phyloP scores from a whole-genome alignment of 1,284 basidiomycete genomes.

The Ustilago lituana region DNA sequence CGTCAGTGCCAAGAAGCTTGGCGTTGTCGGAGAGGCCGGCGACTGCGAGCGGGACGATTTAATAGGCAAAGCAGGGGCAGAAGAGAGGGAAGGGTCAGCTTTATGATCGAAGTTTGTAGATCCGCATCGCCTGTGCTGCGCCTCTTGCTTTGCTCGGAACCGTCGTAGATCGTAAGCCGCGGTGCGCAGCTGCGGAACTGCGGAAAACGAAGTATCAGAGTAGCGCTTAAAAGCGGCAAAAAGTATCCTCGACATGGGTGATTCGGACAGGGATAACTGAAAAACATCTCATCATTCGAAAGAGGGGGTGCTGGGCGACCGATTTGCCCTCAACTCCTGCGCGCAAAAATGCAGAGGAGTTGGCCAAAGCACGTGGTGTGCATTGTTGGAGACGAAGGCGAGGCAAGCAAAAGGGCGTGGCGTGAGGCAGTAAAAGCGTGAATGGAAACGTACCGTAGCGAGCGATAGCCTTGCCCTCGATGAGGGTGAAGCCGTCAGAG shows the following conservation, averaged over 20 bases:
- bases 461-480: slow-evolving; percentile 83
- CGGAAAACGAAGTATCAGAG: no score
- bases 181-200: no score
- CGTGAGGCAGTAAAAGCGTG: no score
- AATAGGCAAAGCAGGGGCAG: background rate
- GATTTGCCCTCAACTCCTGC: no score
- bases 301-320: no score
- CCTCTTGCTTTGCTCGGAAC: slow-evolving; percentile 2
- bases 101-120: background rate
- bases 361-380: no score
- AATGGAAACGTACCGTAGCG: slow-evolving; percentile 85
- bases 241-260: slow-evolving; percentile 72
- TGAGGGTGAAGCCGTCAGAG: slow-evolving; percentile 80
- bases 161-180: no score
- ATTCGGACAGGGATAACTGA: slow-evolving; percentile 68
- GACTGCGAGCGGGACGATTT: slow-evolving; percentile 71
- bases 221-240: slow-evolving; percentile 46
- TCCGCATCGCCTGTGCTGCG: no score
- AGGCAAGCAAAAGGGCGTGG: background rate
- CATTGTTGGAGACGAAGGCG: background rate
- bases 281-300: slow-evolving; percentile 68
- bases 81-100: slow-evolving; percentile 12
- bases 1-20: slow-evolving; percentile 75
- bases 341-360: no score
- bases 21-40: slow-evolving; percentile 77